phyloP scores from a whole-genome alignment of 148 eudicot species.

The Chenopodium suecicum region DNA sequence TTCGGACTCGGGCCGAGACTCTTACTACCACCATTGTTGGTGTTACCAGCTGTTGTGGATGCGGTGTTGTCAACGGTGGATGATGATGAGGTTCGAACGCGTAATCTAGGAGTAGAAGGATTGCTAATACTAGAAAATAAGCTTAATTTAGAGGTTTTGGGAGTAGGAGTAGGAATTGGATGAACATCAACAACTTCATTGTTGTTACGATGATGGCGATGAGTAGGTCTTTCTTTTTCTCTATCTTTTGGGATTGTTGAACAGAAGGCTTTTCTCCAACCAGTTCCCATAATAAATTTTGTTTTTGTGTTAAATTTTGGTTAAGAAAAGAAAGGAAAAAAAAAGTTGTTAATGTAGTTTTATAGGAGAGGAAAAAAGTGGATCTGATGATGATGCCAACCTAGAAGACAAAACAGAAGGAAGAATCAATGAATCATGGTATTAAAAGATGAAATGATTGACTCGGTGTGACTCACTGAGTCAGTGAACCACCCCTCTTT shows the following conservation, averaged over 20 bases:
- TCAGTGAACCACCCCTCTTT: background rate
- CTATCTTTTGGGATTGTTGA: slow-evolving; percentile 60
- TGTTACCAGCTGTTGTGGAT: too few species aligned
- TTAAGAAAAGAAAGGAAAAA: background rate
- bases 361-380: background rate
- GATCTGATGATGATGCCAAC: slow-evolving; percentile 28
- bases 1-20: slow-evolving; percentile 21
- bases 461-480: background rate
- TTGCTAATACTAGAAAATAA: slow-evolving; percentile 49
- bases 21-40: too few species aligned
- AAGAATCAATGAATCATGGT: slow-evolving; percentile 5
- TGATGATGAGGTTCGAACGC: slow-evolving; percentile 9
- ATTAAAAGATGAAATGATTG: background rate
- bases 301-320: background rate
- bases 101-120: slow-evolving; percentile 58
- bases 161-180: slow-evolving; percentile 24
- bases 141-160: slow-evolving; percentile 42
- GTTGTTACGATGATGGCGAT: slow-evolving; percentile 9
- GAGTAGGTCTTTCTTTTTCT: slow-evolving; percentile 12
- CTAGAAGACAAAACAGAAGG: slow-evolving; percentile 30
- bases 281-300: slow-evolving; percentile 51
- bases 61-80: background rate
- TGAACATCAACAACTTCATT: background rate
- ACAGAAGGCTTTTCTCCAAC: slow-evolving; percentile 95
- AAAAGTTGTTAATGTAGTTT: background rate